A percentile compares a stretch with the other conserved stretches of the same genome.
phyloP scores from a whole-genome alignment of 345 rosid genomes.

The Salix purpurea region DNA sequence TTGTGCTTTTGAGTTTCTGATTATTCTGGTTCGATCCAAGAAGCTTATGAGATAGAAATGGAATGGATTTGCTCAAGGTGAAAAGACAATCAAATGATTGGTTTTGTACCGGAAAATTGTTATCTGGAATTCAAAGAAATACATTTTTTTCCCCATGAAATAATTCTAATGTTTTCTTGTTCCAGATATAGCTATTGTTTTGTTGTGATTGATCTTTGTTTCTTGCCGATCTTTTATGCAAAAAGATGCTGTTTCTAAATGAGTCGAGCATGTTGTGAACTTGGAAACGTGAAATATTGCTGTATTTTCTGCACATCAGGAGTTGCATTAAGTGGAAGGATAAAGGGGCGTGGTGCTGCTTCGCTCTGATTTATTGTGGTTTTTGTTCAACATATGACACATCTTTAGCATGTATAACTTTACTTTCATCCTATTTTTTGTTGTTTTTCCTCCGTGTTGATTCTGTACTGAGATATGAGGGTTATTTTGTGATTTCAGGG shows the following conservation, averaged over 20 bases:
- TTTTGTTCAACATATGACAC: not conserved
- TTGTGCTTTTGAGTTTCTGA: not conserved
- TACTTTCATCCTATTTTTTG: not conserved
- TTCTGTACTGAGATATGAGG: not conserved
- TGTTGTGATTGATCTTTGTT: not conserved
- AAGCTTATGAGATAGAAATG: not conserved
- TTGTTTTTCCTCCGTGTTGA: not conserved
- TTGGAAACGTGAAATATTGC: not conserved
- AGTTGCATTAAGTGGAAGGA: not conserved
- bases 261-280: not conserved
- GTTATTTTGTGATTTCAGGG: conserved; percentile 45
- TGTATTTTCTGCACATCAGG: not conserved
- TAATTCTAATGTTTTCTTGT: not conserved
- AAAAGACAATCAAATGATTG: not conserved
- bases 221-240: not conserved
- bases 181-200: not conserved
- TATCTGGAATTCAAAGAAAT: not conserved
- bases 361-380: conserved; percentile 5
- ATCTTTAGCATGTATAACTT: conserved; percentile 14
- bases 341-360: conserved; percentile 10
- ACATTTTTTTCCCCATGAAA: not conserved
- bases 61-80: not conserved
- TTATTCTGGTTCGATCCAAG: not conserved
- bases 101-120: not conserved
- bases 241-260: not conserved